Evolutionary conservation across 371 early-diverging fungal genomes (phyloP).

Genomic region (Mucor velutinosus): DNA sequence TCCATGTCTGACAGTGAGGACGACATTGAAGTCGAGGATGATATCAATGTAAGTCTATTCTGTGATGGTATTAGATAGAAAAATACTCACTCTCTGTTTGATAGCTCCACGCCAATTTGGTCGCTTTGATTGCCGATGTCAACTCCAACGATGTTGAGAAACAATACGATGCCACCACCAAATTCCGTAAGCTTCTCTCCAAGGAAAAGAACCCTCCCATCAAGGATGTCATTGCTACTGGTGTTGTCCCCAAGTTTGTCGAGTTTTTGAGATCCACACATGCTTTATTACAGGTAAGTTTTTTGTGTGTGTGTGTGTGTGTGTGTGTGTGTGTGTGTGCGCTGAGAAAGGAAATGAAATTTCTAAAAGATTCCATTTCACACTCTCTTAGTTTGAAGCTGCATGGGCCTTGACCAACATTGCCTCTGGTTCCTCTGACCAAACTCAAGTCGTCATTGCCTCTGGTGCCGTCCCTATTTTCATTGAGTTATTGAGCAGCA

Average conservation of each 20-base stretch:
- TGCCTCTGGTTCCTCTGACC: constrained; percentile 97
- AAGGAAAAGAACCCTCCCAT: constrained; percentile 99
- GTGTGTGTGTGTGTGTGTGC: neutral
- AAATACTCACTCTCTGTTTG: neutral
- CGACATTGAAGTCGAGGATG: constrained; percentile 59
- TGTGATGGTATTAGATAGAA: too few species aligned
- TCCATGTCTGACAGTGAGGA: constrained; percentile 80
- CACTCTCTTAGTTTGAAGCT: constrained; percentile 88
- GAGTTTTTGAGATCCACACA: constrained; percentile 86
- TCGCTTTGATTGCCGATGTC: constrained; percentile 73
- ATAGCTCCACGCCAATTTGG: constrained; percentile 28
- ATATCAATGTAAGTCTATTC: constrained; percentile 44
- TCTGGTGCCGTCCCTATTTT: constrained; percentile 94
- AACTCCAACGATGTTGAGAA: constrained; percentile 77
- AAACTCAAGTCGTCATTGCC: constrained; percentile 96
- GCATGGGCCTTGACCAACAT: constrained; percentile 99
- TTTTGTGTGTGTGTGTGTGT: neutral
- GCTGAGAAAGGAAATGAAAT: neutral
- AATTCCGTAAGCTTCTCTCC: constrained; percentile 96
- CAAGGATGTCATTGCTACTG: constrained; percentile 92
- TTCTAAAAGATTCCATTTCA: neutral
- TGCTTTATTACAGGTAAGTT: constrained; percentile 83
- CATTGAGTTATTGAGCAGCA: constrained; percentile 87
- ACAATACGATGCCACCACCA: constrained; percentile 86
- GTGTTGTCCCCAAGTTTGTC: constrained; percentile 96